phyloP scores from a whole-genome alignment of 1,139 yeast species.

The Yamadazyma mexicana region DNA sequence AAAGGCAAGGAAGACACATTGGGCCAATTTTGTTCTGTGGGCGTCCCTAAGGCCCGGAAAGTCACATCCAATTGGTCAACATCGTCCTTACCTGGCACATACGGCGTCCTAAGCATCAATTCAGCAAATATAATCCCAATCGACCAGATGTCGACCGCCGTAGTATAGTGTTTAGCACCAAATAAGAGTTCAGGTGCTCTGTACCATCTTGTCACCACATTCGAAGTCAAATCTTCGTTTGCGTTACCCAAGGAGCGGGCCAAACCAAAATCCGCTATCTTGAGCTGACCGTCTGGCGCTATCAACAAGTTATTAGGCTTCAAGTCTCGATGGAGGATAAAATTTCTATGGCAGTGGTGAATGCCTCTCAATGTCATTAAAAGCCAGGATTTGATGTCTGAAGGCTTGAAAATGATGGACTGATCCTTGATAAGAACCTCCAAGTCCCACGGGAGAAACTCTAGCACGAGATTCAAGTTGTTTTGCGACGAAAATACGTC shows the following conservation, averaged over 20 bases:
- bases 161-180: slow-evolving; percentile 87
- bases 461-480: slow-evolving; percentile 83
- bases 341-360: slow-evolving; percentile 92
- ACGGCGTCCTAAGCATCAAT: slow-evolving; percentile 90
- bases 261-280: slow-evolving; percentile 95
- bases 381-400: slow-evolving; percentile 92
- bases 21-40: slow-evolving; percentile 92
- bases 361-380: slow-evolving; percentile 92
- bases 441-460: slow-evolving; percentile 86
- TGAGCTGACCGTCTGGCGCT: slow-evolving; percentile 83
- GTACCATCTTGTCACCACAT: slow-evolving; percentile 97
- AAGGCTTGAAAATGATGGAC: slow-evolving; percentile 71
- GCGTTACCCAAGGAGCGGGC: slow-evolving; percentile 83
- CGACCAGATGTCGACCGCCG: slow-evolving; percentile 91
- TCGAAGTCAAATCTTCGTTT: slow-evolving; percentile 80
- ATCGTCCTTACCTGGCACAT: slow-evolving; percentile 90
- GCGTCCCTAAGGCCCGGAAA: slow-evolving; percentile 93
- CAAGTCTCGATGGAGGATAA: slow-evolving; percentile 84
- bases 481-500: slow-evolving; percentile 79
- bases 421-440: slow-evolving; percentile 88
- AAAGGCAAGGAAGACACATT: slow-evolving; percentile 78
- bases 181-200: slow-evolving; percentile 90
- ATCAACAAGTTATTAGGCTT: slow-evolving; percentile 81
- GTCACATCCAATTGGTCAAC: slow-evolving; percentile 87
- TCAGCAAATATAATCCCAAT: slow-evolving; percentile 96